Evolutionary conservation across 495 filamentous ascomycete genomes (phyloP).

Genomic region (Penicillium parvum): DNA sequence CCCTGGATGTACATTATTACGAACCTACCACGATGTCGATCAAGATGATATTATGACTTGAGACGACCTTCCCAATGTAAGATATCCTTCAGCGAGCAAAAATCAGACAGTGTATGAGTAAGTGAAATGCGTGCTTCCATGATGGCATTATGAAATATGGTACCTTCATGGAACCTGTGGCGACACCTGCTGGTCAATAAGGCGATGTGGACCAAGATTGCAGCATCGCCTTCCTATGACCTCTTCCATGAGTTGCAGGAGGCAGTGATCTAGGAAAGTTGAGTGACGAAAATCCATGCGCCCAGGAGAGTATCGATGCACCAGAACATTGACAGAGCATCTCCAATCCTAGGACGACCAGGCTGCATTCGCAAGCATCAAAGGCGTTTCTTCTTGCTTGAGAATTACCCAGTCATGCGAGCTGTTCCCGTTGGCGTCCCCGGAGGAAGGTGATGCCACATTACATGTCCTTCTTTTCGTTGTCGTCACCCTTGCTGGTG

Average conservation of each 20-base stretch:
- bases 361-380: background rate
- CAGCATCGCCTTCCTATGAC: background rate
- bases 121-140: slow-evolving; percentile 2
- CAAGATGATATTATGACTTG: slow-evolving; percentile 9
- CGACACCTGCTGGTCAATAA: background rate
- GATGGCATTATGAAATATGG: slow-evolving; percentile 3
- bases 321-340: background rate
- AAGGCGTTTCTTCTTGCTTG: too few relatives aligned
- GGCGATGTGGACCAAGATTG: background rate
- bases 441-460: slow-evolving; percentile 2
- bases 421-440: background rate
- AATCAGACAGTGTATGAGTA: slow-evolving; percentile 1
- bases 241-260: background rate
- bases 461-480: slow-evolving; percentile 68
- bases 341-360: background rate
- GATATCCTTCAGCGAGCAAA: background rate
- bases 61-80: slow-evolving; percentile 9
- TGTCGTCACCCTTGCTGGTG: slow-evolving; percentile 46
- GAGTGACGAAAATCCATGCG: slow-evolving; percentile 1
- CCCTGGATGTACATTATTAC: slow-evolving; percentile 16
- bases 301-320: background rate
- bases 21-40: slow-evolving; percentile 15
- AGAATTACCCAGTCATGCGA: too few relatives aligned
- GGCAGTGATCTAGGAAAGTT: background rate
- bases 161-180: background rate